phyloP scores from a whole-genome alignment of 805 yeast genomes.

The Lipomyces starkeyi region DNA sequence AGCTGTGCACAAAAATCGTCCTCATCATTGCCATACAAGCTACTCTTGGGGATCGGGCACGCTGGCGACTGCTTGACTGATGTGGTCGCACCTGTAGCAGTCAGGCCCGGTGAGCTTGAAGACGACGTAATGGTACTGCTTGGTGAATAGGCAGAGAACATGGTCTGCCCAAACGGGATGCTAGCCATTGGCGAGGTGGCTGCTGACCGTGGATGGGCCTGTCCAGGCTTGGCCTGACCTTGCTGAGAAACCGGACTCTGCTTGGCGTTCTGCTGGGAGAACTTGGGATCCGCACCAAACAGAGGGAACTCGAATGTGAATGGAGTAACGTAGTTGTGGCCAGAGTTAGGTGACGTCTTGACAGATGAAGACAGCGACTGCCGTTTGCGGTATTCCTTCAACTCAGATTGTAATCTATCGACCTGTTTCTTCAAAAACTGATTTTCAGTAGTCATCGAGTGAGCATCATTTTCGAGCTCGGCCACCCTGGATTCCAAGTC shows the following conservation, averaged over 20 bases:
- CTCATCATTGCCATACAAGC: constrained; percentile 54
- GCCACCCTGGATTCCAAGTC: constrained; percentile 82
- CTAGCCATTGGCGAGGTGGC: constrained; percentile 15
- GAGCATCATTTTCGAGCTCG: constrained; percentile 71
- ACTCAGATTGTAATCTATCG: constrained; percentile 71
- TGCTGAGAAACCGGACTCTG: neutral
- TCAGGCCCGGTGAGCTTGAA: constrained; percentile 17
- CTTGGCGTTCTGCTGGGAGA: neutral
- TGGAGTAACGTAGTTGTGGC: constrained; percentile 32
- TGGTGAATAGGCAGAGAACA: constrained; percentile 18
- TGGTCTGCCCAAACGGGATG: constrained; percentile 2
- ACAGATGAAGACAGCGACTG: constrained; percentile 16
- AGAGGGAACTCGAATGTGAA: constrained; percentile 65
- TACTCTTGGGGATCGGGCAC: constrained; percentile 6
- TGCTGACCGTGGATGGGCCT: constrained; percentile 14
- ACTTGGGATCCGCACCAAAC: constrained; percentile 43
- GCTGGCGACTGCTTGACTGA: constrained; percentile 22
- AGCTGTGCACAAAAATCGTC: constrained; percentile 77
- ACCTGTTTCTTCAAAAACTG: constrained; percentile 79
- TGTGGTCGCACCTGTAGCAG: constrained; percentile 16
- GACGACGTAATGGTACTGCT: constrained; percentile 10
- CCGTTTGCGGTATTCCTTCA: constrained; percentile 61
- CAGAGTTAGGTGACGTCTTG: constrained; percentile 24
- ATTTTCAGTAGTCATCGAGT: constrained; percentile 71
- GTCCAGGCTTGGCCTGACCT: neutral